phyloP scores from a whole-genome alignment of 306 rosid genomes.

The Arachis stenosperma region DNA sequence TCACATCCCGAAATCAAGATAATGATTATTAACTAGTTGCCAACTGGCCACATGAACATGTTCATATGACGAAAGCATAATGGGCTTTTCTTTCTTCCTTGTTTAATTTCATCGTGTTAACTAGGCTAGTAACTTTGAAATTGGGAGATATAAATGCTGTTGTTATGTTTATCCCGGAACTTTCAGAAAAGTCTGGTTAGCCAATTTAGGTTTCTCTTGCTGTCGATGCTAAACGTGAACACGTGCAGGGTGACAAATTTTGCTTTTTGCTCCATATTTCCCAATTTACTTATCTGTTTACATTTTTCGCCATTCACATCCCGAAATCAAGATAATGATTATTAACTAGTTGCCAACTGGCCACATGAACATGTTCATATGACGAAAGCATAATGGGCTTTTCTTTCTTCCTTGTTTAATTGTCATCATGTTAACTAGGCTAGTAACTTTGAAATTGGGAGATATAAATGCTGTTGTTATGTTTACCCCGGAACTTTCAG shows the following conservation, averaged over 20 bases:
- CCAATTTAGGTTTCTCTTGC: too few species aligned
- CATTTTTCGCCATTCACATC: too few species aligned
- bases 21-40: not conserved
- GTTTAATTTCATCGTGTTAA: constrained; percentile 3
- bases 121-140: not conserved
- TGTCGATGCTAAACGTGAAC: too few species aligned
- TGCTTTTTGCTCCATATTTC: too few species aligned
- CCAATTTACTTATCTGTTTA: too few species aligned
- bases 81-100: not conserved
- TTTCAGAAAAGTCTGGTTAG: constrained; percentile 2
- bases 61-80: not conserved
- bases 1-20: not conserved
- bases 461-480: not conserved
- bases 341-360: too few species aligned
- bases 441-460: not conserved
- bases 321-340: too few species aligned
- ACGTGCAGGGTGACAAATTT: too few species aligned
- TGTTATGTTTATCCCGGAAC: not conserved
- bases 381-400: not conserved
- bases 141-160: not conserved
- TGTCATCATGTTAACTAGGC: constrained; percentile 1
- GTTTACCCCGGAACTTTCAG: constrained; percentile 1
- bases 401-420: not conserved
- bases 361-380: not conserved
- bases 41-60: not conserved